Conservation (phyloP, 2,329 filamentous ascomycete species). For the Cadophora sp. region DNA sequence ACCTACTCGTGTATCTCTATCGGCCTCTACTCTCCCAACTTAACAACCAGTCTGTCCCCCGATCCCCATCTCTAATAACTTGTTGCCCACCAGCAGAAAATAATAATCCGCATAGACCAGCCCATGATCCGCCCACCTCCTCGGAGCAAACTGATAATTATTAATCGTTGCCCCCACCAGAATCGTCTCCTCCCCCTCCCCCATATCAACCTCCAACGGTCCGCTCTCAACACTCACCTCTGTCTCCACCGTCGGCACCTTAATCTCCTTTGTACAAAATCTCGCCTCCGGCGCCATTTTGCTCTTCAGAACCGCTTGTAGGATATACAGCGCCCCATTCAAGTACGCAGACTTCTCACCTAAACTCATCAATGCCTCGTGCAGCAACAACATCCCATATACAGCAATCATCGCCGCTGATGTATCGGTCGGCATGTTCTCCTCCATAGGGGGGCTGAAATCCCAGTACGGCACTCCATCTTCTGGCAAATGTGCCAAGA, state of each 20-base stretch:
- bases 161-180: conserved; percentile 54
- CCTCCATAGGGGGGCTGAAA: conserved; percentile 49
- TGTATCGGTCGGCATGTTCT: conserved; percentile 43
- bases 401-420: conserved; percentile 49
- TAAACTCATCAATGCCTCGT: conserved; percentile 33
- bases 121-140: neutral
- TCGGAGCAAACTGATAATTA: conserved; percentile 41
- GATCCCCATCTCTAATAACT: neutral
- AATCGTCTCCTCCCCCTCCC: conserved; percentile 50
- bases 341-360: conserved; percentile 41
- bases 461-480: conserved; percentile 55
- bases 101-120: neutral
- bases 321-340: conserved; percentile 39
- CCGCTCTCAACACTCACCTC: conserved; percentile 39
- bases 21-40: no score
- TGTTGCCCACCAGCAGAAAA: neutral
- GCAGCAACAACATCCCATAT: conserved; percentile 49
- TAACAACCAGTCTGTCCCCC: conserved; percentile 37
- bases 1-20: no score
- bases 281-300: conserved; percentile 18
- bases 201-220: conserved; percentile 36
- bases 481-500: conserved; percentile 47
- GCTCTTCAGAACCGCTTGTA: conserved; percentile 31
- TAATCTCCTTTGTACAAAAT: conserved; percentile 21
- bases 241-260: conserved; percentile 15